Evolutionary conservation across 2,329 filamentous ascomycete species (phyloP).

Genomic region (Paracamarosporium sp.): DNA sequence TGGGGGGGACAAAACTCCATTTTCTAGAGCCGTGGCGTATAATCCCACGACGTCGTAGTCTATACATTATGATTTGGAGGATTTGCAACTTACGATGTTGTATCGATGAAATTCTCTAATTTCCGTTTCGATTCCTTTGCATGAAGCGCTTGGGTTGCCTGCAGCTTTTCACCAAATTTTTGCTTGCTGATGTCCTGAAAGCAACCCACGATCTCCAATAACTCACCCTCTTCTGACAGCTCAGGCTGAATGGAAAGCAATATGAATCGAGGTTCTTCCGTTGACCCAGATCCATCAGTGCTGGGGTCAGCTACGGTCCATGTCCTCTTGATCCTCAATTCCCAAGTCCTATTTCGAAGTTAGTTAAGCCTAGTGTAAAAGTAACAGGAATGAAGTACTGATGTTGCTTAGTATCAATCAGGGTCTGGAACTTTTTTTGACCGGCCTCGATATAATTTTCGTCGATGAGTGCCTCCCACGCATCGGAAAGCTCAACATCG

Average conservation of each 20-base stretch:
- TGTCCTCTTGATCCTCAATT: slow-evolving; percentile 45
- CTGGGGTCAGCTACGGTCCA: slow-evolving; percentile 34
- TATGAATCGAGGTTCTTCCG: slow-evolving; percentile 35
- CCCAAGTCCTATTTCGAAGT: slow-evolving; percentile 40
- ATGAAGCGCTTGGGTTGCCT: slow-evolving; percentile 33
- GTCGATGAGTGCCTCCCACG: slow-evolving; percentile 27
- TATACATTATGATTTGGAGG: too few relatives aligned
- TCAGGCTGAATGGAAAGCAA: slow-evolving; percentile 39
- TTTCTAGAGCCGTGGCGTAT: too few relatives aligned
- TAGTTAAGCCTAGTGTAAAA: background rate
- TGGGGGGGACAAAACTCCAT: too few relatives aligned
- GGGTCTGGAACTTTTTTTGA: slow-evolving; percentile 19
- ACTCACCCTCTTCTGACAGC: slow-evolving; percentile 23
- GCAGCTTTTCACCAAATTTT: slow-evolving; percentile 42
- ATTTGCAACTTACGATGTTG: slow-evolving; percentile 22
- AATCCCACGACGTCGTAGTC: too few relatives aligned
- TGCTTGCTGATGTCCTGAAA: slow-evolving; percentile 47
- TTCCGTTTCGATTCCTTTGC: slow-evolving; percentile 24
- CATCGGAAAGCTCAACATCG: slow-evolving; percentile 23
- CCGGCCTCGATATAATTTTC: slow-evolving; percentile 20
- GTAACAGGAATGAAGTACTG: slow-evolving; percentile 15
- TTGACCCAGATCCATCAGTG: slow-evolving; percentile 10
- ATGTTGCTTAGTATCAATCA: slow-evolving; percentile 23
- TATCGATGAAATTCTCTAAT: slow-evolving; percentile 40
- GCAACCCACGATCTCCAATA: slow-evolving; percentile 42